A percentile compares a stretch with the other conserved stretches of the same genome.
phyloP scores from a whole-genome alignment of 805 yeast genomes.

The Limtongia smithiae region DNA sequence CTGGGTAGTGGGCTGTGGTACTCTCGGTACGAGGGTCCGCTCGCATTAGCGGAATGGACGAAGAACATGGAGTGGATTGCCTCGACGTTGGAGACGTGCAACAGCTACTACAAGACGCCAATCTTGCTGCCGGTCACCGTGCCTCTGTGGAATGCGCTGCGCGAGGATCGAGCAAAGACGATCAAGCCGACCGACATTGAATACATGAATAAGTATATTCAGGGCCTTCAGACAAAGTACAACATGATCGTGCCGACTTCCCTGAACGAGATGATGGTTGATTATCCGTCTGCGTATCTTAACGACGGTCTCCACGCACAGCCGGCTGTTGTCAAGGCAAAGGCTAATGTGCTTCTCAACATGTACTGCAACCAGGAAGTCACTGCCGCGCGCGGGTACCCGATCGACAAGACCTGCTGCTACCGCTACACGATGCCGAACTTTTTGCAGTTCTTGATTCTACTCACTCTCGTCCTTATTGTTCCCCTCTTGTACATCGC shows the following conservation, averaged over 20 bases:
- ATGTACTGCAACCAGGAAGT: slow-evolving; percentile 30
- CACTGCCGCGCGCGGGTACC: slow-evolving; percentile 20
- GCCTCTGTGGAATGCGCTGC: slow-evolving; percentile 23
- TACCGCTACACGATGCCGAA: slow-evolving; percentile 22
- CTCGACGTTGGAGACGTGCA: slow-evolving; percentile 8
- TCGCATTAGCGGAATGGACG: slow-evolving; percentile 22
- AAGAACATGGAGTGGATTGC: slow-evolving; percentile 14
- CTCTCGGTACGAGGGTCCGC: slow-evolving; percentile 27
- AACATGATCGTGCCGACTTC: slow-evolving; percentile 27
- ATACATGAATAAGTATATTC: slow-evolving; percentile 27
- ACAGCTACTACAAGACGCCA: slow-evolving; percentile 11
- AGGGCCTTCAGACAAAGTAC: slow-evolving; percentile 21
- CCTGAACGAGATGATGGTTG: slow-evolving; percentile 22
- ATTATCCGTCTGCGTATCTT: slow-evolving; percentile 14
- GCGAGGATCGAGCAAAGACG: slow-evolving; percentile 21
- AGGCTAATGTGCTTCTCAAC: slow-evolving; percentile 27
- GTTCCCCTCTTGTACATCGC: slow-evolving; percentile 16
- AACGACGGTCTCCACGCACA: slow-evolving; percentile 26
- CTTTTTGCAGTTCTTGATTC: slow-evolving; percentile 13
- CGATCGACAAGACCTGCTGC: slow-evolving; percentile 31
- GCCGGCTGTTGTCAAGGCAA: slow-evolving; percentile 22
- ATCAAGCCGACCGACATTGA: slow-evolving; percentile 18
- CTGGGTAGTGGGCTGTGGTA: slow-evolving; percentile 28
- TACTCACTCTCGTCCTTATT: slow-evolving; percentile 5
- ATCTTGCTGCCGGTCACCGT: slow-evolving; percentile 22